phyloP scores from a whole-genome alignment of 2,329 filamentous ascomycete genomes.

The Neonectria magnoliae region DNA sequence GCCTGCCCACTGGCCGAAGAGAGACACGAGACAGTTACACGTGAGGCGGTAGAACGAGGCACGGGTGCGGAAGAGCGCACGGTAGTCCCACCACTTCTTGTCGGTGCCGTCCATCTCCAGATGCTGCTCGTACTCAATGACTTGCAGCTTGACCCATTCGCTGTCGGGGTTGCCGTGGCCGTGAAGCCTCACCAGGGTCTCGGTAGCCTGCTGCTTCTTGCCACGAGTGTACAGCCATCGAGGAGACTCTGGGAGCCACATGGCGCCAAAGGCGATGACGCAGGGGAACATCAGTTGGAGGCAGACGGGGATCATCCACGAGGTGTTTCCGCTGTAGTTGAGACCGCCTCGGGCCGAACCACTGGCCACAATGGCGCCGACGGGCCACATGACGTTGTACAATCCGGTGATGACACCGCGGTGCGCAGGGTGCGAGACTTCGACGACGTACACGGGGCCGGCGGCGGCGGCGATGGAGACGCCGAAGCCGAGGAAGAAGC shows the following conservation, averaged over 20 bases:
- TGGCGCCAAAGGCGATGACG: constrained; percentile 44
- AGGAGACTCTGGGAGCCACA: constrained; percentile 50
- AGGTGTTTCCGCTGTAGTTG: constrained; percentile 43
- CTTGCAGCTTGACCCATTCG: constrained; percentile 49
- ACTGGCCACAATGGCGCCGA: constrained; percentile 59
- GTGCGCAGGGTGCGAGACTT: constrained; percentile 58
- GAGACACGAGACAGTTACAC: constrained; percentile 54
- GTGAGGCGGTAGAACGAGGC: constrained; percentile 56
- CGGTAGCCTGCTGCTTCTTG: constrained; percentile 40
- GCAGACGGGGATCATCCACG: constrained; percentile 54
- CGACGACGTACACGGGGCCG: constrained; percentile 59
- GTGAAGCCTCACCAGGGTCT: constrained; percentile 52
- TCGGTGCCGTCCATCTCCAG: constrained; percentile 57
- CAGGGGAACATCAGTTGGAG: constrained; percentile 54
- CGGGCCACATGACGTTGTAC: constrained; percentile 58
- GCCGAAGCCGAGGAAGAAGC: constrained; percentile 70
- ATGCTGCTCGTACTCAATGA: constrained; percentile 56
- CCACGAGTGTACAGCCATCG: constrained; percentile 53
- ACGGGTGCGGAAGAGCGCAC: constrained; percentile 53
- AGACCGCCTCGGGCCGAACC: constrained; percentile 56
- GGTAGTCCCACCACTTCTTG: constrained; percentile 61
- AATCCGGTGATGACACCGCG: constrained; percentile 66
- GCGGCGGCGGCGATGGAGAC: constrained; percentile 58
- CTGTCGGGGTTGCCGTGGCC: constrained; percentile 53
- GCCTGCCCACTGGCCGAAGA: constrained; percentile 60